phyloP scores from a whole-genome alignment of 2,329 filamentous ascomycete species.

The Xylariaceae sp. region DNA sequence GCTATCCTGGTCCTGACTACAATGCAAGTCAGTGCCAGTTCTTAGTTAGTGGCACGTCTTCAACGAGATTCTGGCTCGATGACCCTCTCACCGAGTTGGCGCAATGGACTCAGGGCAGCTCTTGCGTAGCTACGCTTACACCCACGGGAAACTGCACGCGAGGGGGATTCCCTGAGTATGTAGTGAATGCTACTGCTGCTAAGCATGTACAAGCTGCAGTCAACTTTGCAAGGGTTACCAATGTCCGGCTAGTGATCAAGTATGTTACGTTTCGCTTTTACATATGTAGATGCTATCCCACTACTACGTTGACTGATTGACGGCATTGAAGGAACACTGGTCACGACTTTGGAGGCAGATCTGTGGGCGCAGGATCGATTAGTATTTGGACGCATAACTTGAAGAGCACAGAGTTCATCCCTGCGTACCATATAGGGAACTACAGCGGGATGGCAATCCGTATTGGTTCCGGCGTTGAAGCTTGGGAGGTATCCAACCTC shows the following conservation, averaged over 20 bases:
- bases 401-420: constrained; percentile 48
- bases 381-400: constrained; percentile 57
- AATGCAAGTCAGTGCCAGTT: constrained; percentile 36
- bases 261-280: constrained; percentile 20
- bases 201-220: constrained; percentile 45
- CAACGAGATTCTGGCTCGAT: constrained; percentile 41
- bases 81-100: constrained; percentile 41
- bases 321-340: constrained; percentile 51
- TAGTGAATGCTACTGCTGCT: constrained; percentile 45
- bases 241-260: constrained; percentile 46
- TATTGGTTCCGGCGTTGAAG: constrained; percentile 46
- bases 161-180: constrained; percentile 45
- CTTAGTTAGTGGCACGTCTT: constrained; percentile 31
- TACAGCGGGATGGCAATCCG: constrained; percentile 46
- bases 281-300: not conserved
- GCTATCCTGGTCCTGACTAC: constrained; percentile 38
- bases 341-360: constrained; percentile 54
- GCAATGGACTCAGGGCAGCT: constrained; percentile 43
- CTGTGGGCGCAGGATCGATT: constrained; percentile 52
- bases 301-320: constrained; percentile 29
- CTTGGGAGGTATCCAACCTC: constrained; percentile 42
- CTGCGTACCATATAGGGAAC: constrained; percentile 38
- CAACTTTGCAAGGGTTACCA: constrained; percentile 43
- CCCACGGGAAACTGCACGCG: constrained; percentile 41
- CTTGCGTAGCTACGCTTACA: constrained; percentile 36